Evolutionary conservation across 306 rosid genomes (phyloP), one percentile per base, ranked within the genome.

Genomic region (Parietaria judaica): DNA sequence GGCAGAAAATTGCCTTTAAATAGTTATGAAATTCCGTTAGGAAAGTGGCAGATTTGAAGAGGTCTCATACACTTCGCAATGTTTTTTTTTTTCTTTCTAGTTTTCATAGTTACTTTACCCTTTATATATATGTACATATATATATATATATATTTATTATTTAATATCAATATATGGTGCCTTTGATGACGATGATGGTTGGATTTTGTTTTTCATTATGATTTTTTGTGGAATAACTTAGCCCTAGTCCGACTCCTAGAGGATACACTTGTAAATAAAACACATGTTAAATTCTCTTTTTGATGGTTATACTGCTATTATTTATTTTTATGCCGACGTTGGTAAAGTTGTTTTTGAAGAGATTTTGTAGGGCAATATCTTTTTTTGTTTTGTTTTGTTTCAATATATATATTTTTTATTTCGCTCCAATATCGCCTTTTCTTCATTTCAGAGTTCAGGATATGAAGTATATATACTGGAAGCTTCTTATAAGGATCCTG

Each of bases 401-500:
- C 16, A 35, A 52, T 55, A 56, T 66, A 64, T 67, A 16, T 76
- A 59, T 83, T 87, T 63, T 6, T 54, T 54, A 55, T 59, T 73
- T 72, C 9, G 14, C 53, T 5, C 13, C 15, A 49, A 49, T 49
- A 7, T 4, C 13, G 14, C 50, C 8, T 58, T 37, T 5, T 63
- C 63, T 73, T 78, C 36, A 61, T 80, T 72, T 67, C 88, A 92
- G 99, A 88, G 96, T 77, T 84, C 79, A 63, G 99, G 99, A 4
- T 92, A 88, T 41, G 99, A 92, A 79, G 99, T 92, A 51, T 88
- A 88, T 80, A 74, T 92, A 70, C 78, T 88, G 62, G 99, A 92
- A 82, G 99, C 96, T 59, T 63, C 95, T 13, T 92, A 92, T 76
- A 92, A 81, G 82, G 99, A 92, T 72, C 99, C 99, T 34, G 95